Evolutionary conservation across 495 filamentous ascomycete genomes (phyloP).

Genomic region (Penicillium salamii): DNA sequence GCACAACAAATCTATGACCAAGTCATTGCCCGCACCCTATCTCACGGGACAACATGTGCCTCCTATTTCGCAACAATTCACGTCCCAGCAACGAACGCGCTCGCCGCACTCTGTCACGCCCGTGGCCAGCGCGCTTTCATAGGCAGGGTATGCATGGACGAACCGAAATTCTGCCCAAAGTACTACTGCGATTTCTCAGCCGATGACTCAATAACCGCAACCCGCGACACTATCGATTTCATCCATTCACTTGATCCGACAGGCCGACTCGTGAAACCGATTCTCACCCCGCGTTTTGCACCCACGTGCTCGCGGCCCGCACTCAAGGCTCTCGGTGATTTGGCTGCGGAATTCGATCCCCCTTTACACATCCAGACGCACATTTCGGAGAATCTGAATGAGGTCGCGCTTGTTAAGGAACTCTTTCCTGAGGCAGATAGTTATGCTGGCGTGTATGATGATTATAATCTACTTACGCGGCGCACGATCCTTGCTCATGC

Average conservation of each 20-base stretch:
- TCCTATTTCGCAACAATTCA: constrained; percentile 87
- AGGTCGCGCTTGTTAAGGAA: constrained; percentile 64
- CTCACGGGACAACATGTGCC: constrained; percentile 84
- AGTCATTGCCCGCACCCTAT: constrained; percentile 71
- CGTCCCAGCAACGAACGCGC: constrained; percentile 75
- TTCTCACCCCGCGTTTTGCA: constrained; percentile 90
- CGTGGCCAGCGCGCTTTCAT: constrained; percentile 84
- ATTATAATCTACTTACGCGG: constrained; percentile 60
- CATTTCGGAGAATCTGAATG: constrained; percentile 77
- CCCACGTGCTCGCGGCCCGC: constrained; percentile 64
- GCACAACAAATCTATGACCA: constrained; percentile 62
- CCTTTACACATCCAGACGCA: constrained; percentile 82
- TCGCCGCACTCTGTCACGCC: constrained; percentile 70
- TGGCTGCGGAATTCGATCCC: constrained; percentile 55
- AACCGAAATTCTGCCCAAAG: constrained; percentile 55
- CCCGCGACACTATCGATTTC: constrained; percentile 61
- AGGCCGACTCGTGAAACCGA: constrained; percentile 62
- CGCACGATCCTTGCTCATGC: constrained; percentile 85
- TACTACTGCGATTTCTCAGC: constrained; percentile 72
- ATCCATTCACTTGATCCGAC: constrained; percentile 64
- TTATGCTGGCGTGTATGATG: constrained; percentile 83
- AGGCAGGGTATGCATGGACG: constrained; percentile 85
- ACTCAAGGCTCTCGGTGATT: constrained; percentile 58
- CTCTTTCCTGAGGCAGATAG: constrained; percentile 62
- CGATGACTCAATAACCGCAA: constrained; percentile 53